Conservation (phyloP, 495 filamentous ascomycete genomes). For the Darksidea phi region DNA sequence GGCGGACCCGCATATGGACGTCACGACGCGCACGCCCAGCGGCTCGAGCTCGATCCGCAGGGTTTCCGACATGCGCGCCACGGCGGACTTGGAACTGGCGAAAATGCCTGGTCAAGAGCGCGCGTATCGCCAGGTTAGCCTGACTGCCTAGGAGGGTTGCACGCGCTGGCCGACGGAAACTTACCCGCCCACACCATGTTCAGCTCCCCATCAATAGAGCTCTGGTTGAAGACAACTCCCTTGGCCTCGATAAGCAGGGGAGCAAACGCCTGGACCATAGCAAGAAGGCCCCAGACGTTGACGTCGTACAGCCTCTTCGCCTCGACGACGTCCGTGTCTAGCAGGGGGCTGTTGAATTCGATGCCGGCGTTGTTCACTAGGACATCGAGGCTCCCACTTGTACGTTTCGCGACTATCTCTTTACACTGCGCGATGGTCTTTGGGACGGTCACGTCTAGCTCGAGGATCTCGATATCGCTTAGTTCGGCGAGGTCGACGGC, state of each 20-base stretch:
- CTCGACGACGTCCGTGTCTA: slow-evolving; percentile 19
- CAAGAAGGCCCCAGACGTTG: slow-evolving; percentile 47
- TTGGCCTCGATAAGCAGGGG: slow-evolving; percentile 47
- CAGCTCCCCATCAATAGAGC: slow-evolving; percentile 8
- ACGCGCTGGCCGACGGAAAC: not conserved
- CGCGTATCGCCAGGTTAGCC: not conserved
- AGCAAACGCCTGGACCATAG: slow-evolving; percentile 46
- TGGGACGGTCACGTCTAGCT: slow-evolving; percentile 5
- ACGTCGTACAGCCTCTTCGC: slow-evolving; percentile 44
- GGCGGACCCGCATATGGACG: slow-evolving; percentile 11
- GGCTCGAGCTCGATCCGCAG: slow-evolving; percentile 25
- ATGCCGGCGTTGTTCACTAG: slow-evolving; percentile 32
- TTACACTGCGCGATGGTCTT: not conserved
- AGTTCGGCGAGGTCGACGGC: slow-evolving; percentile 13
- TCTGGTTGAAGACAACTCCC: slow-evolving; percentile 38
- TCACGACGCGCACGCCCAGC: slow-evolving; percentile 10
- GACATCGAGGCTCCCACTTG: slow-evolving; percentile 15
- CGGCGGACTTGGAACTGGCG: slow-evolving; percentile 7
- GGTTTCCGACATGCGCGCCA: slow-evolving; percentile 12
- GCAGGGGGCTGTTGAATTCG: slow-evolving; percentile 1
- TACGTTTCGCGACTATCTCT: not conserved
- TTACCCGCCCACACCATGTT: slow-evolving; percentile 20
- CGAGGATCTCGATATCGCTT: not conserved
- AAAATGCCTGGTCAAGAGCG: slow-evolving; percentile 6
- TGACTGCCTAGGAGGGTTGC: too few species aligned